phyloP scores from a whole-genome alignment of 352 stramenopile species.

The Globisporangium splendens region DNA sequence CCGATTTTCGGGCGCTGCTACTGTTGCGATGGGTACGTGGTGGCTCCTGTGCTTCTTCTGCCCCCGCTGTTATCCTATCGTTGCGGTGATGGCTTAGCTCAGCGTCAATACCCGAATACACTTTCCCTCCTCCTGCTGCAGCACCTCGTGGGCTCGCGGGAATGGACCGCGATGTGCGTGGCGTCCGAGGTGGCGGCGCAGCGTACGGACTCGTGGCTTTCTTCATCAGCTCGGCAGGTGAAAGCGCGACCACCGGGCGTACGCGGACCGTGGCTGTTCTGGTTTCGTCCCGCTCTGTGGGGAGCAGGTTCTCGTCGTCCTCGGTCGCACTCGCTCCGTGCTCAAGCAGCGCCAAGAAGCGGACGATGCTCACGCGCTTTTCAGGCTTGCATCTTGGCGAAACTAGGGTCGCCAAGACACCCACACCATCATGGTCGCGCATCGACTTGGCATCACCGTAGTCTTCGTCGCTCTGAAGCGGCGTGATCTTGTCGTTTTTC shows the following conservation, averaged over 20 bases:
- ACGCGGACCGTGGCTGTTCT: no score
- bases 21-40: neutral
- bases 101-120: neutral
- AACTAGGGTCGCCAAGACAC: neutral
- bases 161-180: neutral
- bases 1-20: neutral
- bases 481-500: slow-evolving; percentile 11
- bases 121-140: neutral
- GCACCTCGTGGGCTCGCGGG: neutral
- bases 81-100: neutral
- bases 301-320: slow-evolving; percentile 1
- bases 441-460: neutral
- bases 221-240: slow-evolving; percentile 45
- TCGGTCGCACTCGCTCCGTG: neutral
- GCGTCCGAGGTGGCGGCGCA: neutral
- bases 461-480: slow-evolving; percentile 10
- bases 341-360: slow-evolving; percentile 4
- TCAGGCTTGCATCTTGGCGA: neutral
- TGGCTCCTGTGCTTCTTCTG: neutral
- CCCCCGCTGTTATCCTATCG: neutral
- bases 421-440: neutral
- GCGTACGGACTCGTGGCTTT: slow-evolving; percentile 32
- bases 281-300: neutral
- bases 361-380: slow-evolving; percentile 2
- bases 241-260: slow-evolving; percentile 32